Evolutionary conservation across 2,329 filamentous ascomycete species (phyloP).

Genomic region (Cordyceps tenuipes): DNA sequence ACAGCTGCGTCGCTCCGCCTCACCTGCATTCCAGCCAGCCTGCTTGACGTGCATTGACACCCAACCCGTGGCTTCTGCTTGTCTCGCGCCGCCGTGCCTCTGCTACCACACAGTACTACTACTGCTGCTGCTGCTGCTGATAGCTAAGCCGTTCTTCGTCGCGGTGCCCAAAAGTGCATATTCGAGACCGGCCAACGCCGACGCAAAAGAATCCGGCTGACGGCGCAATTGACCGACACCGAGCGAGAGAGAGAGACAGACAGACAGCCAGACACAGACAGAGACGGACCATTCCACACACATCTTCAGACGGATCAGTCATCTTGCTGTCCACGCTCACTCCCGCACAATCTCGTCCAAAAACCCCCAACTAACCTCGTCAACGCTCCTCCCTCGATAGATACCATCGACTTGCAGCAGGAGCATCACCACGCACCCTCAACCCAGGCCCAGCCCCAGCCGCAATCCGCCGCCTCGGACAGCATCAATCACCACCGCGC

Average conservation of each 20-base stretch:
- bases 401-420: constrained; percentile 91
- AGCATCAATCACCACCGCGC: constrained; percentile 41
- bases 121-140: too few relatives aligned
- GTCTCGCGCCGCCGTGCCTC: background rate
- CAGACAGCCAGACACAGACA: too few relatives aligned
- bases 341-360: background rate
- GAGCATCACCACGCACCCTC: constrained; percentile 78
- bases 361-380: constrained; percentile 9
- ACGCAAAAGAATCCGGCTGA: background rate
- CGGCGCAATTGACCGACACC: background rate
- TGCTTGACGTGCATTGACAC: background rate
- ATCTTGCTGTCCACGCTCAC: background rate
- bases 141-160: too few relatives aligned
- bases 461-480: constrained; percentile 39
- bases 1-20: background rate
- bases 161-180: background rate
- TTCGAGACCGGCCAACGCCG: background rate
- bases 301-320: background rate
- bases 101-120: background rate
- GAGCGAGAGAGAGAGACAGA: background rate
- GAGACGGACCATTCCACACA: too few relatives aligned
- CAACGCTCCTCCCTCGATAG: constrained; percentile 34
- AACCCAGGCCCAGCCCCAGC: constrained; percentile 64
- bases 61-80: background rate
- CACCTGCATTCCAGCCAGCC: constrained; percentile 2